A percentile compares a stretch with the other conserved stretches of the same genome.
phyloP scores from a whole-genome alignment of 225 moss, liverwort and hornwort species.

The Polytrichum formosum region DNA sequence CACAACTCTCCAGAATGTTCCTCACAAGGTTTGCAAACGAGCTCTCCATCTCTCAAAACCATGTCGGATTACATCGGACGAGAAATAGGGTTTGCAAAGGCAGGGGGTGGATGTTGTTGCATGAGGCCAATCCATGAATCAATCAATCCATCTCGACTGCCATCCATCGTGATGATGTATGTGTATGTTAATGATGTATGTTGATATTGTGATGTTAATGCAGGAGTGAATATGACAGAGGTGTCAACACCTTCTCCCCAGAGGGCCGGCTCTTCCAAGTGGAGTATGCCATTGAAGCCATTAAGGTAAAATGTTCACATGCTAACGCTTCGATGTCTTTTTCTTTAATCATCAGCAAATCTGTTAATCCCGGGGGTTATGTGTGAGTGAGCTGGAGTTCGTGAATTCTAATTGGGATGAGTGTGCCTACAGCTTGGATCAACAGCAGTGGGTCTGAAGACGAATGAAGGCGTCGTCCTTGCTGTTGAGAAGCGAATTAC shows the following conservation, averaged over 20 bases:
- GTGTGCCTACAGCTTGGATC: constrained; percentile 45
- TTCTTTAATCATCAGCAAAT: background rate
- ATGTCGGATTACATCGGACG: background rate
- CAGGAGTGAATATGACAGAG: constrained; percentile 66
- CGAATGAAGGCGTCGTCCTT: constrained; percentile 36
- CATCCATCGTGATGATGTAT: background rate
- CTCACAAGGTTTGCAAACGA: background rate
- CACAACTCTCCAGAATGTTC: background rate
- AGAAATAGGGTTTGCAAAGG: too few species aligned
- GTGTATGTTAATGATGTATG: background rate
- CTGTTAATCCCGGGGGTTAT: background rate
- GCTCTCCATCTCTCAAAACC: background rate
- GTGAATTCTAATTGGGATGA: too few species aligned
- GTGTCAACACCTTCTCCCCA: constrained; percentile 59
- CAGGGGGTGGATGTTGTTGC: too few species aligned
- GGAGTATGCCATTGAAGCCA: constrained; percentile 63
- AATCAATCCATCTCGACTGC: too few species aligned
- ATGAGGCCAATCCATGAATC: too few species aligned
- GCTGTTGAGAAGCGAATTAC: constrained; percentile 55
- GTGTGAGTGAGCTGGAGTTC: background rate
- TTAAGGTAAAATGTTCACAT: constrained; percentile 26
- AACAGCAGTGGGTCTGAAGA: constrained; percentile 54
- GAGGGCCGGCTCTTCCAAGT: constrained; percentile 62
- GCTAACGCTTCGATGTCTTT: background rate
- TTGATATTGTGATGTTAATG: background rate